Conservation (phyloP, 345 rosid genomes). For the Brassica carinata region DNA sequence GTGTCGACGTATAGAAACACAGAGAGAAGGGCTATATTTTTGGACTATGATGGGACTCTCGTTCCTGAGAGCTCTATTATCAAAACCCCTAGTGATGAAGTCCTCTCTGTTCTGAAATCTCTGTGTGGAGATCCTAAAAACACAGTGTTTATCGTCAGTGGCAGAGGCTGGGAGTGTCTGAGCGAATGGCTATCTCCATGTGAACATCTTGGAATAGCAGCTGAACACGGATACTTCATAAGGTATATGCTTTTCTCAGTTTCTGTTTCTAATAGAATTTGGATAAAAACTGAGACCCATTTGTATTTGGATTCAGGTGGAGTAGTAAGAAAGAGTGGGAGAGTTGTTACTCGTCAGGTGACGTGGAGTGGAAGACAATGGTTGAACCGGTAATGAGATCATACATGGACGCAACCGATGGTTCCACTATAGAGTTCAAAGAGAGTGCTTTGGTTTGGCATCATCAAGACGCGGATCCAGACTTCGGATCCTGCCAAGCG, state of each 20-base stretch:
- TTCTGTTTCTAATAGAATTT: no score
- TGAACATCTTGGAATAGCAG: slow-evolving; percentile 76
- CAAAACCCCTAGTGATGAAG: slow-evolving; percentile 61
- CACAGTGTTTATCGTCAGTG: slow-evolving; percentile 74
- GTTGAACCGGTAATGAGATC: not conserved
- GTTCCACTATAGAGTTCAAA: not conserved
- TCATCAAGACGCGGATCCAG: not conserved
- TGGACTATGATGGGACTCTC: slow-evolving; percentile 80
- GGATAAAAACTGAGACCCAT: not conserved
- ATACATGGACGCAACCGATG: not conserved
- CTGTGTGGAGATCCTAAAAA: slow-evolving; percentile 68
- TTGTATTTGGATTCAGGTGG: not conserved
- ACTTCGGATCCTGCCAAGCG: slow-evolving; percentile 67
- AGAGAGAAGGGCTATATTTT: slow-evolving; percentile 70
- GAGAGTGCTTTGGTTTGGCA: slow-evolving; percentile 10
- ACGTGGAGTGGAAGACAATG: not conserved
- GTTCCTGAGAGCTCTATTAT: slow-evolving; percentile 62
- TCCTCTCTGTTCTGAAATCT: slow-evolving; percentile 55
- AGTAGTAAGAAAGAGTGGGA: not conserved
- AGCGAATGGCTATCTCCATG: slow-evolving; percentile 76
- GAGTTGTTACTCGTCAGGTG: not conserved
- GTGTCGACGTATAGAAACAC: slow-evolving; percentile 60
- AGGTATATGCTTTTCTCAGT: slow-evolving; percentile 41
- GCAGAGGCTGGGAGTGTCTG: slow-evolving; percentile 63
- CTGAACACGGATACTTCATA: slow-evolving; percentile 76